phyloP scores from a whole-genome alignment of 2,329 filamentous ascomycete genomes.

The Hypoxylon sp. region DNA sequence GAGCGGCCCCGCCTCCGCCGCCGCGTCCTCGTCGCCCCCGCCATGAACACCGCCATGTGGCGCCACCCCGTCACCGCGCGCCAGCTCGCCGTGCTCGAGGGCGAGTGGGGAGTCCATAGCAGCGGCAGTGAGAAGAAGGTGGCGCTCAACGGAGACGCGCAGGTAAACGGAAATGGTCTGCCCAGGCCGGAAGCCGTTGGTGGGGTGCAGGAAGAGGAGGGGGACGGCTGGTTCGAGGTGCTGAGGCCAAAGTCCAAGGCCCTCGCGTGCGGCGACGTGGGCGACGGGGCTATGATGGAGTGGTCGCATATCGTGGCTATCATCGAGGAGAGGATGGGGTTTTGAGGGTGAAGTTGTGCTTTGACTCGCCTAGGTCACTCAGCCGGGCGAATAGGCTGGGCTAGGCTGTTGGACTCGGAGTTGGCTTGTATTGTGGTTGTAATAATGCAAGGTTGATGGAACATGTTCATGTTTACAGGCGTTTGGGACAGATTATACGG shows the following conservation, averaged over 20 bases:
- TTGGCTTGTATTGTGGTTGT: too few relatives aligned
- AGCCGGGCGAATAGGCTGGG: too few relatives aligned
- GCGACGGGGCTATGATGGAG: conserved; percentile 82
- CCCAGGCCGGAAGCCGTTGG: conserved; percentile 41
- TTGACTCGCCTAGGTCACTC: background rate
- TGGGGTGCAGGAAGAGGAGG: conserved; percentile 27
- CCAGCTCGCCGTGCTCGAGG: conserved; percentile 73
- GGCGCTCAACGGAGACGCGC: background rate
- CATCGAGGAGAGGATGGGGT: conserved; percentile 62
- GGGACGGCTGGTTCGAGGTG: conserved; percentile 70
- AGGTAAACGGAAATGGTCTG: too few relatives aligned
- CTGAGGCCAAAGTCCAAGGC: conserved; percentile 76
- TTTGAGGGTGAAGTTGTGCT: conserved; percentile 14
- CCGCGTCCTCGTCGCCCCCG: conserved; percentile 77
- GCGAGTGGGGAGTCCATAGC: conserved; percentile 72
- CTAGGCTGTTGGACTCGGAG: background rate
- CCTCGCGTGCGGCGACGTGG: conserved; percentile 85
- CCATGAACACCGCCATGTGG: conserved; percentile 95
- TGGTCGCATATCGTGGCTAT: conserved; percentile 77
- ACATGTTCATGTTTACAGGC: background rate
- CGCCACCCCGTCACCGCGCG: conserved; percentile 79
- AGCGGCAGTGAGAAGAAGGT: background rate
- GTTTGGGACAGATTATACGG: background rate
- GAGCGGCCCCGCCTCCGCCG: conserved; percentile 56
- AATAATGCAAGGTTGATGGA: too few relatives aligned